A percentile compares a stretch with the other conserved stretches of the same genome.
These are phyloP conservation scores for Melampsora larici-populina DNA, from an alignment of 1,284 basidiomycete species.

Conservation along the genomic window DNA sequence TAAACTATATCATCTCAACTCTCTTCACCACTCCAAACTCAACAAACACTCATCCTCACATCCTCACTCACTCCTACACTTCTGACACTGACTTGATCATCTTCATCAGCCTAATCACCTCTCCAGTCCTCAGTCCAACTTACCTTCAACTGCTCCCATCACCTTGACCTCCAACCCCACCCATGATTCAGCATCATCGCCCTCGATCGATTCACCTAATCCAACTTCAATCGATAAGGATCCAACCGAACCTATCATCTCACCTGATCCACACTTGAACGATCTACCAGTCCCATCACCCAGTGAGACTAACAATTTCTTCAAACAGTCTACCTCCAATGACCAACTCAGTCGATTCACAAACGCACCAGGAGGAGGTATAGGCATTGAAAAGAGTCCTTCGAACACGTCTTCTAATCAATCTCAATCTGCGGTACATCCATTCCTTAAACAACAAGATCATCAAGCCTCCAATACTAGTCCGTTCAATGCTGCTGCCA, in stretches of 20 bases:
- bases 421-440: conserved; percentile 33
- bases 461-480: background rate
- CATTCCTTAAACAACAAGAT: conserved; percentile 25
- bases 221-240: background rate
- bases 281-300: conserved; percentile 28
- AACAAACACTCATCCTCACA: no score
- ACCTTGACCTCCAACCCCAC: background rate
- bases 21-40: no score
- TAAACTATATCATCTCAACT: no score
- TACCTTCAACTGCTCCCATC: background rate
- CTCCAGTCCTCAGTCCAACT: background rate
- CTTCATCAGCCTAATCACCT: background rate
- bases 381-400: background rate
- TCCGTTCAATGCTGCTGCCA: background rate
- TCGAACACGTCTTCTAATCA: conserved; percentile 20
- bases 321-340: conserved; percentile 16
- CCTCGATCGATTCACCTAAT: background rate
- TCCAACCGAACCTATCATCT: background rate
- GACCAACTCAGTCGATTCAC: conserved; percentile 17
- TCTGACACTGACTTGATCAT: background rate
- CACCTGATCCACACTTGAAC: background rate
- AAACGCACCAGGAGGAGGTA: background rate
- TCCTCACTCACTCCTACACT: no score
- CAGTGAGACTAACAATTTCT: conserved; percentile 29
- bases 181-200: background rate